Evolutionary conservation across 2,329 filamentous ascomycete species (phyloP), one percentile per base, ranked within the genome.

Genomic region (Cercospora janseana): DNA sequence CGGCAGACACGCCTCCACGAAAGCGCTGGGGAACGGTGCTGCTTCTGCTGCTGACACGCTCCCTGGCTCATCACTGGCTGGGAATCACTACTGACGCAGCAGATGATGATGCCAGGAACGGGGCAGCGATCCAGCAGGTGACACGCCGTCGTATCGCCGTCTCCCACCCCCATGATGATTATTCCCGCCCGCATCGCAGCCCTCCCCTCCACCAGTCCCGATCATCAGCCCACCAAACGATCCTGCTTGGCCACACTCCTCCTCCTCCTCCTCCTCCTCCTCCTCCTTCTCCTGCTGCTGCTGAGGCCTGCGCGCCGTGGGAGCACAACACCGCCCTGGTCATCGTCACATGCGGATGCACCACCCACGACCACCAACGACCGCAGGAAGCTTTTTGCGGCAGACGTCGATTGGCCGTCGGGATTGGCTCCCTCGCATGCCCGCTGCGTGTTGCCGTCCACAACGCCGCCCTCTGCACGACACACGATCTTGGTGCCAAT

Each of bases 21-120:
- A n/a, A n/a, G n/a, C n/a, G 35, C 20, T 38, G 20, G 35, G 20
- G 26, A 15, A 24, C 35, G 35, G 35, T n/a, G 26, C 34, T 23
- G 18, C 16, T n/a, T 5, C 35, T 24, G 35, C 18, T 38, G 18
- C 18, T 13, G 18, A 21, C n/a, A n/a, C n/a, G n/a, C n/a, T n/a
- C n/a, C n/a, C n/a, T n/a, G n/a, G n/a, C 29, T 15, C 35, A 38
- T 21, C 20, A 21, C 32, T 35, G 32, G 32, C 18, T 18, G 24
- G 21, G 34, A n/a, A n/a, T n/a, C n/a, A n/a, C n/a, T n/a, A n/a
- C n/a, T n/a, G n/a, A n/a, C 18, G 34, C 34, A 38, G 34, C 35
- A 38, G 35, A 24, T 38, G 34, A 38, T 38, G 35, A 38, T n/a
- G n/a, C n/a, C 35, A 38, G 35, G 35, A 38, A 38, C 35, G 35